Base-by-base conservation (phyloP, 2,329 filamentous ascomycete genomes). In the Thielaviopsis musarum region DNA sequence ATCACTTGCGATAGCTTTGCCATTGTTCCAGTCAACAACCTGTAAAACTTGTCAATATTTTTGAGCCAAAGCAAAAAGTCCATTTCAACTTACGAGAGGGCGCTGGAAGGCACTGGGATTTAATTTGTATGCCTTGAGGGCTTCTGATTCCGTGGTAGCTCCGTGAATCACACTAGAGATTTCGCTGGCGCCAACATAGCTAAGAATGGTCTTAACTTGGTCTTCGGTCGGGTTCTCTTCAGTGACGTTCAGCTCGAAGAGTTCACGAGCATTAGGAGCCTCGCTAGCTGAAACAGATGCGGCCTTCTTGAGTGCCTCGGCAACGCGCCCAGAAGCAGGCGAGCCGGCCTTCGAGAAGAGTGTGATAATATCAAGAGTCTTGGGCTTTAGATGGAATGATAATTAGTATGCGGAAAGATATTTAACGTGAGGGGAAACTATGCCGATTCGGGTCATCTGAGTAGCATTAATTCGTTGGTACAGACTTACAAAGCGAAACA, bases 21-120 rank as follows among this genome's bases (percentile, higher is more conserved):
- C 93, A 70, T 91, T 91, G 69, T 86, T 88, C 93, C 93, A 97
- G 70, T 97, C 91, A 57, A 97, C 91, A 61, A 85, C 73, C 79
- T 77, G 63, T 28, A 41, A 22, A 48, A 38, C 48, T 17, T 63
- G 63, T 61, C 48, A 57, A 53, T 52, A 34, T 53, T 70, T 66
- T 69, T 61, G 58, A 63, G 21, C 13, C 48, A 52, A 26, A 7
- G 48, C 45, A 48, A 15, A 17, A 6, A 15, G 12, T 10, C 26
- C 9, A 13, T 41, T 19, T 49, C 5, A 49, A 78, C 85, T 67
- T 74, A 93, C 88, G 69, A 96, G 73, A 26, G 91, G 91, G 65
- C 84, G 74, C 66, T 85, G 74, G 70, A 97, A 91, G 66, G 71
- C 81, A 30, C 82, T 77, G 1, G 74, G 72, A 71, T 80, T 84